phyloP scores from a whole-genome alignment of 2,329 filamentous ascomycete species.

The Aspergillus sclerotialis region DNA sequence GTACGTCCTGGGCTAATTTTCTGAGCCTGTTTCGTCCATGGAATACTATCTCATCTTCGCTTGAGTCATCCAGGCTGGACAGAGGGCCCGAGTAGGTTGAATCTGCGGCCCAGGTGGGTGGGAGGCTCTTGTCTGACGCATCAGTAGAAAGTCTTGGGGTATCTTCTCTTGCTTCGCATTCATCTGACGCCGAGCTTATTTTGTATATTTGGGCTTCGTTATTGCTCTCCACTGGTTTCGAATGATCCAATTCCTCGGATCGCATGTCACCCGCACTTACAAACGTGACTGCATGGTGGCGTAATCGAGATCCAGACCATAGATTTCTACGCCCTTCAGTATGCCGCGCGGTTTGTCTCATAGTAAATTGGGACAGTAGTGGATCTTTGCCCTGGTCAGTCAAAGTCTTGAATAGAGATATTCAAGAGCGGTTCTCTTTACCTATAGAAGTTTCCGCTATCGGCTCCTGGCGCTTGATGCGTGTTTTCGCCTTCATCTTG shows the following conservation, averaged over 20 bases:
- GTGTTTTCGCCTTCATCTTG: slow-evolving; percentile 12
- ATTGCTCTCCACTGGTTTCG: slow-evolving; percentile 21
- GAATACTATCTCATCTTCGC: slow-evolving; percentile 54
- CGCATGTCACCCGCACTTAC: slow-evolving; percentile 51
- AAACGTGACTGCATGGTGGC: slow-evolving; percentile 52
- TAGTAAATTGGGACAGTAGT: slow-evolving; percentile 29
- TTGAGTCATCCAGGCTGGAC: slow-evolving; percentile 50
- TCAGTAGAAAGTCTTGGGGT: slow-evolving; percentile 26
- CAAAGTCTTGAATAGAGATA: neutral
- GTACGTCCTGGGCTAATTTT: slow-evolving; percentile 9
- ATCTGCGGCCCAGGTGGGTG: slow-evolving; percentile 22
- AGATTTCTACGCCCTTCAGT: slow-evolving; percentile 46
- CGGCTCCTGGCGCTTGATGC: slow-evolving; percentile 7
- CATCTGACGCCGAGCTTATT: slow-evolving; percentile 1
- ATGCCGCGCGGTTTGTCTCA: slow-evolving; percentile 54
- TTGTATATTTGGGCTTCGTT: slow-evolving; percentile 4
- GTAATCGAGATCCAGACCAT: slow-evolving; percentile 44
- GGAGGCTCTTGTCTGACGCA: slow-evolving; percentile 17
- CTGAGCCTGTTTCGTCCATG: slow-evolving; percentile 21
- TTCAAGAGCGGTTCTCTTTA: too few relatives aligned
- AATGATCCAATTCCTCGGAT: slow-evolving; percentile 21
- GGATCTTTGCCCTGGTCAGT: slow-evolving; percentile 9
- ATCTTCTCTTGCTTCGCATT: slow-evolving; percentile 2
- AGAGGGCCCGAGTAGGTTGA: slow-evolving; percentile 22
- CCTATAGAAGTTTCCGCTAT: slow-evolving; percentile 1